These are phyloP conservation scores for Bacidia gigantensis DNA, from an alignment of 495 filamentous ascomycete species.

Conservation along the genomic window DNA sequence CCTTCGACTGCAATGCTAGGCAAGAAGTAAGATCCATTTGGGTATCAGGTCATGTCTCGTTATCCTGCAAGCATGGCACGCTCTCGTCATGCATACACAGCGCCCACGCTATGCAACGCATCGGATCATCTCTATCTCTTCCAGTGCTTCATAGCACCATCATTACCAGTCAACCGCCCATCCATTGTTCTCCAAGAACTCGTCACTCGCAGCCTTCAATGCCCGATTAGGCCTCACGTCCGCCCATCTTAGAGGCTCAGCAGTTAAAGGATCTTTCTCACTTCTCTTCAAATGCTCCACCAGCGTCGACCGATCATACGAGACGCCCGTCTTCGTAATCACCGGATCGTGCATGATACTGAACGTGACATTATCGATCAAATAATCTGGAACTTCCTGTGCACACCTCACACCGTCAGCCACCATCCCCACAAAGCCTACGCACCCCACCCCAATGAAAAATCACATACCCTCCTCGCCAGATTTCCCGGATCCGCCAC, in stretches of 20 bases:
- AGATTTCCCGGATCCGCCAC: slow-evolving; percentile 39
- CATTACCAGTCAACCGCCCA: slow-evolving; percentile 83
- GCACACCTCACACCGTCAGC: slow-evolving; percentile 4
- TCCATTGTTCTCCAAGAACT: slow-evolving; percentile 74
- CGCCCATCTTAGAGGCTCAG: slow-evolving; percentile 50
- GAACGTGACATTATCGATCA: slow-evolving; percentile 83
- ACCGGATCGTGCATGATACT: slow-evolving; percentile 88
- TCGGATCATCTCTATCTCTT: background rate
- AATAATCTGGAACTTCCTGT: slow-evolving; percentile 67
- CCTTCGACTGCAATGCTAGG: no score
- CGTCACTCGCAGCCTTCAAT: slow-evolving; percentile 69
- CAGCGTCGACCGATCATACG: slow-evolving; percentile 81
- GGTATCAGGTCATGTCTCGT: background rate
- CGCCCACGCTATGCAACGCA: slow-evolving; percentile 3
- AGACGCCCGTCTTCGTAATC: slow-evolving; percentile 72
- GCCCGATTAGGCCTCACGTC: slow-evolving; percentile 79
- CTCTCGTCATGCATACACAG: background rate
- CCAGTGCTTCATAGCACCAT: background rate
- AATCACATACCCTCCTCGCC: slow-evolving; percentile 35
- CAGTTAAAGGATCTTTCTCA: slow-evolving; percentile 68
- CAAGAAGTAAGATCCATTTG: no score
- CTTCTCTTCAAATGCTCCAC: slow-evolving; percentile 68
- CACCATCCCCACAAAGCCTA: background rate
- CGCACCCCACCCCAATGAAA: background rate
- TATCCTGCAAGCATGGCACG: background rate